Evolutionary conservation across 768 basidiomycete species (phyloP), one percentile per base, ranked within the genome.

Genomic region (Clathrus columnatus): DNA sequence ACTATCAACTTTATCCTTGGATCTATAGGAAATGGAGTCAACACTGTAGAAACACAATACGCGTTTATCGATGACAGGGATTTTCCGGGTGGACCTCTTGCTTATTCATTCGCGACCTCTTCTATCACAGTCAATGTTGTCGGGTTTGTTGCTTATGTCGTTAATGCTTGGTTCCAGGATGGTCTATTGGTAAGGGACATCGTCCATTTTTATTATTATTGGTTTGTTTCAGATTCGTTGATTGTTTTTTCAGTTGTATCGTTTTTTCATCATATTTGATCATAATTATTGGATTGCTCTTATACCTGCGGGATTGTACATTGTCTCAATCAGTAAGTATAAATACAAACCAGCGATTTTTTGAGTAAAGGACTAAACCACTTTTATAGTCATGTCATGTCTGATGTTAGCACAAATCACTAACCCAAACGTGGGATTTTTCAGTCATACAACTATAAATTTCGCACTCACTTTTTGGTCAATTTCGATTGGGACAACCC

Each of bases 401-500:
- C 16, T 65, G 18, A 46, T 58, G 16, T 8, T 61, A 49, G 36
- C 55, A 43, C 59, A 62, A 50, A 27, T 59, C 18, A 57, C 63
- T 5, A 53, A 54, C 6, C 63, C 64, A 3, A 36, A 41, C 42
- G 51, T 50, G 2, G 55, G 43, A n/a, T 41, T 63, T 57, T 62
- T 58, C 32, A 47, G 49, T 6, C 32, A 47, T 24, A 14, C 28
- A 14, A 52, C 20, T 24, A 36, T 52, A 29, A 43, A 43, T n/a
- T 52, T 52, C 21, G 32, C 32, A 18, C n/a, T 52, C 8, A 42
- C 51, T 14, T 52, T 17, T 10, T 4, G 59, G 61, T 49, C 53
- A 17, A 43, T 70, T 16, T 67, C 68, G 0, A 47, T 71, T 20
- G 62, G 60, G 0, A 56, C 70, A 10, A 73, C 72, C 52, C 60